Percentiles rank a stretch among this genome's conserved stretches.
phyloP scores from a whole-genome alignment of 805 yeast species.

The Candida stauntonica region DNA sequence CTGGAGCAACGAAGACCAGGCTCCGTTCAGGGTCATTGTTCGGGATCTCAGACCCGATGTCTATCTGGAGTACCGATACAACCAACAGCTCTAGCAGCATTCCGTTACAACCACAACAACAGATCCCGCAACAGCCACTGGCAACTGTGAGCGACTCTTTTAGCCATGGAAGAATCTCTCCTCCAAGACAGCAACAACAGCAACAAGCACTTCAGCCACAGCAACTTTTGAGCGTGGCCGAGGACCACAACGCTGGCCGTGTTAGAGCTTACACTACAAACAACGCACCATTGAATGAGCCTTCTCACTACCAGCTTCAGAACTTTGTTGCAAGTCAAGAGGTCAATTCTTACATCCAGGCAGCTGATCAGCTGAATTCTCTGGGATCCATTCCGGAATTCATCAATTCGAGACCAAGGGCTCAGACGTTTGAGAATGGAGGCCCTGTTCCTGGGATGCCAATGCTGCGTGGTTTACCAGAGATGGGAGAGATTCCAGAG shows the following conservation, averaged over 20 bases:
- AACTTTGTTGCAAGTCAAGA: conserved; percentile 7
- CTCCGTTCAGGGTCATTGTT: conserved; percentile 53
- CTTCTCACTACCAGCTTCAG: conserved; percentile 16
- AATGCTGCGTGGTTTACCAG: conserved; percentile 23
- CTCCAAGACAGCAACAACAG: conserved; percentile 14
- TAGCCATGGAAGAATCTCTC: conserved; percentile 20
- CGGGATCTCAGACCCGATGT: conserved; percentile 35
- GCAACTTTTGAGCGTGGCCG: background rate
- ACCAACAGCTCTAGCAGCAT: background rate
- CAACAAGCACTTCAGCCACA: no score
- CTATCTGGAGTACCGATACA: conserved; percentile 47
- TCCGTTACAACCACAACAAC: conserved; percentile 3
- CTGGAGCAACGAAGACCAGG: conserved; percentile 29
- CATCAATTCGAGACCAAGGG: conserved; percentile 33
- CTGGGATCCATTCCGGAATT: conserved; percentile 11
- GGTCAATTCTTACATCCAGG: conserved; percentile 12
- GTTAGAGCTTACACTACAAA: conserved; percentile 27
- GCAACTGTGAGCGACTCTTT: conserved; percentile 3
- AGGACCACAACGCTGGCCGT: conserved; percentile 20
- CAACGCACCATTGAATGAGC: conserved; percentile 21
- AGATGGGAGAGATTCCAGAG: conserved; percentile 14
- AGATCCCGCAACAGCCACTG: background rate
- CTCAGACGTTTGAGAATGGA: conserved; percentile 36
- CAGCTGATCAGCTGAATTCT: conserved; percentile 13
- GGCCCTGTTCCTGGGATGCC: conserved; percentile 26